These are phyloP conservation scores for Salix dunnii DNA, from an alignment of 345 rosid species.

Conservation along the genomic window DNA sequence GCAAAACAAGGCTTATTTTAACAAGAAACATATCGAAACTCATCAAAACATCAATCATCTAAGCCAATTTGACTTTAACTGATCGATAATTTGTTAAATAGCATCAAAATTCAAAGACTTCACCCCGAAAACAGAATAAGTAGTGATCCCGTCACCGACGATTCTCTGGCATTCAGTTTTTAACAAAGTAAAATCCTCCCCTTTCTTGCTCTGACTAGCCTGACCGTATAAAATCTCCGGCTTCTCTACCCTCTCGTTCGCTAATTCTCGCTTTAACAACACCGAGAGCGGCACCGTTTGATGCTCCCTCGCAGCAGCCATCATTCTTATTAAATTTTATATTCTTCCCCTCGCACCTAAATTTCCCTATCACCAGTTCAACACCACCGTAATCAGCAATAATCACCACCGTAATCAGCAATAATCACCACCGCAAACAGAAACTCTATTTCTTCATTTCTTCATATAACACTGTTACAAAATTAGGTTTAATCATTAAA, in stretches of 20 bases:
- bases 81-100: not conserved
- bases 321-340: constrained; percentile 9
- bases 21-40: not conserved
- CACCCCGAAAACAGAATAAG: constrained; percentile 88
- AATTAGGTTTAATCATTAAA: not conserved
- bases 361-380: not conserved
- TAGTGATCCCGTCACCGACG: constrained; percentile 75
- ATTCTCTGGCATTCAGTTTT: constrained; percentile 80
- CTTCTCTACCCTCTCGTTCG: constrained; percentile 68
- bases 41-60: not conserved
- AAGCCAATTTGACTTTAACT: not conserved
- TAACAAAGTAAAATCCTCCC: constrained; percentile 74
- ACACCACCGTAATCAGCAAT: not conserved
- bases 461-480: constrained; percentile 15
- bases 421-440: constrained; percentile 10
- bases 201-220: constrained; percentile 92
- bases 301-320: constrained; percentile 64
- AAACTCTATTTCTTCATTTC: constrained; percentile 11
- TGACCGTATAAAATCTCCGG: constrained; percentile 80
- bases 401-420: constrained; percentile 1
- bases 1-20: constrained; percentile 19
- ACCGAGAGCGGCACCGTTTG: constrained; percentile 89
- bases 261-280: constrained; percentile 80
- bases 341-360: not conserved
- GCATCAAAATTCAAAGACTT: not conserved